phyloP scores from a whole-genome alignment of 2,329 filamentous ascomycete genomes.

The Chrysoporthe cubensis region DNA sequence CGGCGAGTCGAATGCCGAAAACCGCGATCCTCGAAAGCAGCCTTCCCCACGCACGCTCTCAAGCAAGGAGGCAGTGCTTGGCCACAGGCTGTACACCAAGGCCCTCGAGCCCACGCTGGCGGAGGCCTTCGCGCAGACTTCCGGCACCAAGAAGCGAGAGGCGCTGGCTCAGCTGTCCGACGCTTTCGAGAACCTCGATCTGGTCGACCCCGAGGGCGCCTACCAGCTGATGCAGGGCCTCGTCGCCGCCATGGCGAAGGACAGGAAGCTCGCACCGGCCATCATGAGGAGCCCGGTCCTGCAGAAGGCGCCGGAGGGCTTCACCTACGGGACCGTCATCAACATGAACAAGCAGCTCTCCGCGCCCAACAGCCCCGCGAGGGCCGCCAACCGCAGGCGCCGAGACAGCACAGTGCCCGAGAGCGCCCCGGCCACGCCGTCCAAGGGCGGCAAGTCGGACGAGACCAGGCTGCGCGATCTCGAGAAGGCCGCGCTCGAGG shows the following conservation, averaged over 20 bases:
- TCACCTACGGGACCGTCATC: conserved; percentile 60
- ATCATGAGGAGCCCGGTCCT: conserved; percentile 43
- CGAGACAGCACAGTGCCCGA: conserved; percentile 49
- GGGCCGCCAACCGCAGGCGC: conserved; percentile 62
- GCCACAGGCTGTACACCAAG: conserved; percentile 79
- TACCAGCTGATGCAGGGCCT: conserved; percentile 82
- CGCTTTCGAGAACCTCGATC: conserved; percentile 82
- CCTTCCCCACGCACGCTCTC: conserved; percentile 54
- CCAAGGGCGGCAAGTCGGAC: conserved; percentile 35
- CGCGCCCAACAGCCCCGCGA: conserved; percentile 44
- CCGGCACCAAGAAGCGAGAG: conserved; percentile 70
- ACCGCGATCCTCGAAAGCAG: conserved; percentile 53
- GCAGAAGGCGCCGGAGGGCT: conserved; percentile 45
- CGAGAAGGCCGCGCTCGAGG: conserved; percentile 53
- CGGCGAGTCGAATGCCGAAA: conserved; percentile 59
- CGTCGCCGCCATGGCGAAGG: conserved; percentile 72
- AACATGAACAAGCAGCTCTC: conserved; percentile 54
- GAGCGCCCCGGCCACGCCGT: conserved; percentile 34
- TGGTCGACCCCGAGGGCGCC: conserved; percentile 86
- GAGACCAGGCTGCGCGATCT: conserved; percentile 42
- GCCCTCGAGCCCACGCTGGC: conserved; percentile 82
- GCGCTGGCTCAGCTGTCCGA: conserved; percentile 82
- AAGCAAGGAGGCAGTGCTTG: conserved; percentile 82
- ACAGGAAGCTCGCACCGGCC: conserved; percentile 64
- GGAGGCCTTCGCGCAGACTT: conserved; percentile 83